Percentiles rank a stretch among this genome's conserved stretches.
Evolutionary conservation across 441 rosid species (phyloP).

Genomic region (Euphorbia corollata): DNA sequence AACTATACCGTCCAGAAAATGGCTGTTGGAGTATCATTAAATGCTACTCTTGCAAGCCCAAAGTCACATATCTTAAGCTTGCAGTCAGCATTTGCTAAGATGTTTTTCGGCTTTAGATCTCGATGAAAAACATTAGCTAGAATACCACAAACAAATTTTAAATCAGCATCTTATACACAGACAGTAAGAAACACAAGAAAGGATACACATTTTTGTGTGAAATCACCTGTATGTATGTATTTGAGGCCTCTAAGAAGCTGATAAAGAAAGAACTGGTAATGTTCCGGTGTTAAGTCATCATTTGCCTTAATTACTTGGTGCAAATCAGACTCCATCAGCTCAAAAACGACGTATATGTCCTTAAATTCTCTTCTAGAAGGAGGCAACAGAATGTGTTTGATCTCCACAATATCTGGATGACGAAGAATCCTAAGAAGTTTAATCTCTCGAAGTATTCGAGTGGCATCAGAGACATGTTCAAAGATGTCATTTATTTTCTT

Average conservation of each 20-base stretch:
- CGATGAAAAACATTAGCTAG: constrained; percentile 93
- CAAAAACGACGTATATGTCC: constrained; percentile 91
- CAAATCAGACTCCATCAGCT: constrained; percentile 93
- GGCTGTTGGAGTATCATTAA: constrained; percentile 88
- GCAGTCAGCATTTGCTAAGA: constrained; percentile 92
- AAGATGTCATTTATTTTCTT: constrained; percentile 92
- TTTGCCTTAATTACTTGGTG: constrained; percentile 97
- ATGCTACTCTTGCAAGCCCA: constrained; percentile 94
- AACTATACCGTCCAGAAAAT: constrained; percentile 88
- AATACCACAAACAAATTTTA: constrained; percentile 8
- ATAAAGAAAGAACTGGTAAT: constrained; percentile 91
- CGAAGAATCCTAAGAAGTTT: constrained; percentile 86
- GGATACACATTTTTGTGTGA: neutral
- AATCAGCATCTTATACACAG: constrained; percentile 12
- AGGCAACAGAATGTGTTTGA: constrained; percentile 87
- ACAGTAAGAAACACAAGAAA: constrained; percentile 11
- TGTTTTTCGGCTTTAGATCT: constrained; percentile 86
- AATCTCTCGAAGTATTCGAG: constrained; percentile 92
- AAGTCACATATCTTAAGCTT: constrained; percentile 94
- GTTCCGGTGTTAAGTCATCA: constrained; percentile 91
- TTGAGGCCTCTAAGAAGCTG: constrained; percentile 95
- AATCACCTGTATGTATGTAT: constrained; percentile 87
- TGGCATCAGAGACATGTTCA: constrained; percentile 95
- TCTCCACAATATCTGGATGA: constrained; percentile 96
- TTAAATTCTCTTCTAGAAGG: constrained; percentile 91